phyloP scores from a whole-genome alignment of 139 green algal species.

The Chloropicon primus region DNA sequence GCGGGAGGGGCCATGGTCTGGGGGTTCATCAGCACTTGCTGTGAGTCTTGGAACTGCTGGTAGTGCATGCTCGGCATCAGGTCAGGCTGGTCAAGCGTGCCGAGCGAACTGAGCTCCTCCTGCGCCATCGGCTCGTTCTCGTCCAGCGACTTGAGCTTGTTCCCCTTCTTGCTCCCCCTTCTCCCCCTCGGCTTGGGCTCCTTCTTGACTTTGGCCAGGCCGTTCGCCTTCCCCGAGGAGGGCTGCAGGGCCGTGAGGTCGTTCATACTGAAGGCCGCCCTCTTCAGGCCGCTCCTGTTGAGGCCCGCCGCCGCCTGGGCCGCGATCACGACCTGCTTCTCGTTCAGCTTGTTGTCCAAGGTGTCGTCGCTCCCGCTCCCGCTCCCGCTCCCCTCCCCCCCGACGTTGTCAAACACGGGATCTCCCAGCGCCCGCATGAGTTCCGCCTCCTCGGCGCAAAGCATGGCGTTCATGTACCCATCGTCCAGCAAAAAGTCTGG shows the following conservation, averaged over 20 bases:
- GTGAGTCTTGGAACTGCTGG: background rate
- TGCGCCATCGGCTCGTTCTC: background rate
- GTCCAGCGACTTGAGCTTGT: background rate
- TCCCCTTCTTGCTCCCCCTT: background rate
- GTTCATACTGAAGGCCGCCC: constrained; percentile 18
- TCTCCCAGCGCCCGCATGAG: background rate
- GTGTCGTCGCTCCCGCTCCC: background rate
- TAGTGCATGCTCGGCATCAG: background rate
- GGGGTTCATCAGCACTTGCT: background rate
- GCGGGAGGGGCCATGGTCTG: too few species aligned
- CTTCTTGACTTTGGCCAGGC: background rate
- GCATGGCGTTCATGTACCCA: background rate
- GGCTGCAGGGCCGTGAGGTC: constrained; percentile 16
- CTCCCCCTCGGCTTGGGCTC: background rate
- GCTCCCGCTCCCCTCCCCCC: too few species aligned
- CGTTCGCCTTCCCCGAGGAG: background rate
- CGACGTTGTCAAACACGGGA: background rate
- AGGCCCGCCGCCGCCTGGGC: constrained; percentile 14
- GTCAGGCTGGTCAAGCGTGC: background rate
- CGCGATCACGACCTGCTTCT: constrained; percentile 18
- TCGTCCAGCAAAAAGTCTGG: background rate
- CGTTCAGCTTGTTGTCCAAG: background rate
- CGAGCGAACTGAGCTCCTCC: background rate
- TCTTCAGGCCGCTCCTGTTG: constrained; percentile 11
- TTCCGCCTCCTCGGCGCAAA: background rate